phyloP scores from a whole-genome alignment of 1,284 basidiomycete genomes.

The Leccinum fallax region DNA sequence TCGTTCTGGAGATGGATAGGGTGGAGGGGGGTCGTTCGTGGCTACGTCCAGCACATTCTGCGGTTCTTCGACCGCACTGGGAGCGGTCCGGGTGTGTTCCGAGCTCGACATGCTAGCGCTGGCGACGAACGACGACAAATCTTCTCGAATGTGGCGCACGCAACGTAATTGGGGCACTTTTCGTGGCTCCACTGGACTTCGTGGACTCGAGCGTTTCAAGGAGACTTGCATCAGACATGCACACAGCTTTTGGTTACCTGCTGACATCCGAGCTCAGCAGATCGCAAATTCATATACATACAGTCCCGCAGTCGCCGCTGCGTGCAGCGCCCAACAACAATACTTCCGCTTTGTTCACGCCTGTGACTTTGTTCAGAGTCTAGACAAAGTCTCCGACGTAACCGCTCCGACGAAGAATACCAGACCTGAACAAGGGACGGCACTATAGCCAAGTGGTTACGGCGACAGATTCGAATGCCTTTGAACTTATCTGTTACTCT shows the following conservation, averaged over 20 bases:
- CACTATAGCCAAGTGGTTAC: conserved; percentile 59
- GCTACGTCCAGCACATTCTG: conserved; percentile 20
- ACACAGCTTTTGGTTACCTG: not conserved
- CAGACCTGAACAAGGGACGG: not conserved
- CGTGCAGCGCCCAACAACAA: not conserved
- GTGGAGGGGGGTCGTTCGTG: conserved; percentile 60
- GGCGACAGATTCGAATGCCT: conserved; percentile 58
- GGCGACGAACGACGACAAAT: not conserved
- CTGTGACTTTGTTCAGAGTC: no score
- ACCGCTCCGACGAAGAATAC: not conserved
- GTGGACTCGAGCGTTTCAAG: not conserved
- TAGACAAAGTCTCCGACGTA: not conserved
- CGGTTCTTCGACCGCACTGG: conserved; percentile 2
- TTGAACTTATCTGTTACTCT: conserved; percentile 42
- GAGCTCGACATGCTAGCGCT: conserved; percentile 4
- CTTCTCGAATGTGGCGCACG: not conserved
- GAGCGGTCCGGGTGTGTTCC: not conserved
- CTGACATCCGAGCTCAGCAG: not conserved
- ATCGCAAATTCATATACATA: not conserved
- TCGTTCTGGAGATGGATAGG: conserved; percentile 62
- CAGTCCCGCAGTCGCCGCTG: no score
- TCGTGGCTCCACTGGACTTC: not conserved
- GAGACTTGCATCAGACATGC: not conserved
- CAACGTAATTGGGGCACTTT: not conserved
- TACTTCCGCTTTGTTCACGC: no score